Base-by-base conservation (phyloP, 2,329 filamentous ascomycete species). In the Botrytis sinoallii region DNA sequence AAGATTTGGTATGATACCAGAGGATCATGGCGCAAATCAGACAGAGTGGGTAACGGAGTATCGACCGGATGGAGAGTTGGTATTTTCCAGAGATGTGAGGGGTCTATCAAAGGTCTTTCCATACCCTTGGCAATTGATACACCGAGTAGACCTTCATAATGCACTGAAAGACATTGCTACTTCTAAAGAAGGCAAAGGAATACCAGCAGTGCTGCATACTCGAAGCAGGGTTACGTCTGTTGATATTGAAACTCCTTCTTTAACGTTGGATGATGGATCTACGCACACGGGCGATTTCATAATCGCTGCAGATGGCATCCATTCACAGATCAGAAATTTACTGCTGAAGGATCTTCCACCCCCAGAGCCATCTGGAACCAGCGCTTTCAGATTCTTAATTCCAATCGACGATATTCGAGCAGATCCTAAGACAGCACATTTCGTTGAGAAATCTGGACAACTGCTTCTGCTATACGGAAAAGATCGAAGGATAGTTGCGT, bases 261-360 rank as follows among this genome's bases (percentile, higher is more conserved):
- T 89, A 2, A 84, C 81, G 2, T 82, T 89, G 3, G 83, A 84
- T 1, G 82, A 84, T 63, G 88, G 87, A 0, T 80, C 83, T 0
- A 77, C 77, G 2, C 77, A 86, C 14, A 75, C 82, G 1, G 85
- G 84, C 7, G 87, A 90, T 75, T 74, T 89, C 0, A 77, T 90
- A 4, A 76, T 90, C 4, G 88, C 87, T 4, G 88, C 87, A 0
- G 88, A 90, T 75, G 88, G 88, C 0, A 85, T 89, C 14, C 75
- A 76, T 70, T 73, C 71, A 40, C 60, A 38, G 32, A 55, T 68
- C 6, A 72, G 61, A 32, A 4, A 2, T n/a, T 60, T 32, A 32
- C 16, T 72, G 7, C 8, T 59, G 22, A 52, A 29, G 8, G 46
- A 55, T n/a, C 65, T 25, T 35, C 42, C 46, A 40, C 44, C 63